phyloP scores from a whole-genome alignment of 1,284 basidiomycete species.

The Boletellus deceptivus region DNA sequence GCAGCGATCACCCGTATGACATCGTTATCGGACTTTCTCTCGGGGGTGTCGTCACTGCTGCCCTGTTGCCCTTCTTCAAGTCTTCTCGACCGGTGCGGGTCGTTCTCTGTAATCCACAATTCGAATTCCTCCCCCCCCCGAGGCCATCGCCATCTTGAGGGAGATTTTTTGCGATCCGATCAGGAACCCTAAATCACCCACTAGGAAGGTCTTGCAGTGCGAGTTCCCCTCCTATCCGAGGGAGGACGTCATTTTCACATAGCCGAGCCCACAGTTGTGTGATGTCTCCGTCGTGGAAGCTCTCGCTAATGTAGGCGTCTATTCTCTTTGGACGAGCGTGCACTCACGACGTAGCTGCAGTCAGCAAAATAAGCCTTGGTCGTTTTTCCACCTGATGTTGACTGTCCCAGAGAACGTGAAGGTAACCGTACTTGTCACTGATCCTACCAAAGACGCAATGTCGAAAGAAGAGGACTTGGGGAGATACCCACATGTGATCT shows the following conservation, averaged over 20 bases:
- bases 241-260: background rate
- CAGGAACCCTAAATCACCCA: background rate
- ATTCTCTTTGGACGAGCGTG: background rate
- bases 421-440: conserved; percentile 15
- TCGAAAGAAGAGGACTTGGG: conserved; percentile 8
- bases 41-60: conserved; percentile 10
- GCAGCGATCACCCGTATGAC: conserved; percentile 3
- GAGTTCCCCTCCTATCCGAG: background rate
- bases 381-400: conserved; percentile 7
- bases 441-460: conserved; percentile 9
- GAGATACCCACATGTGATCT: conserved; percentile 10
- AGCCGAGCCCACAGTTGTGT: background rate
- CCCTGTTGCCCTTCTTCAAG: conserved; percentile 7
- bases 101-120: conserved; percentile 19
- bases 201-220: background rate
- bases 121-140: conserved; percentile 4
- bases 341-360: too few species aligned
- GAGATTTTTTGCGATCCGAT: fast-evolving
- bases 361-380: conserved; percentile 21
- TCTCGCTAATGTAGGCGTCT: conserved; percentile 11
- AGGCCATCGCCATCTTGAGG: fast-evolving
- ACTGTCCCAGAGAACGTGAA: conserved; percentile 14
- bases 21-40: conserved; percentile 24
- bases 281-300: conserved; percentile 3
- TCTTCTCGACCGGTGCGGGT: conserved; percentile 4